Evolutionary conservation across 2,329 filamentous ascomycete genomes (phyloP).

Genomic region (Cytospora paraplurivora): DNA sequence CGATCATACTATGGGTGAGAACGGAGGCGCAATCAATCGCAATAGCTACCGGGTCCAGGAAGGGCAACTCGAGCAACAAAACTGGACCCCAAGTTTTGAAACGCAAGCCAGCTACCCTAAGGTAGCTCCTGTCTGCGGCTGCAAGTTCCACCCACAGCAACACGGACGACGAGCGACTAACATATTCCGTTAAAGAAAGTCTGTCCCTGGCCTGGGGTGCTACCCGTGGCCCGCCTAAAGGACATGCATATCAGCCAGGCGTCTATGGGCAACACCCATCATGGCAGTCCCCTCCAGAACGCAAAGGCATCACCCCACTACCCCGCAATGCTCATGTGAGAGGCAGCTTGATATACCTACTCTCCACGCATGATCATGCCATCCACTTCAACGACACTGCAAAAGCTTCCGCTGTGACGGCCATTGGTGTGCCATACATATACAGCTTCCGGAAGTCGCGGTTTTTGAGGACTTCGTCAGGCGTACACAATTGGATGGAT

Average conservation of each 20-base stretch:
- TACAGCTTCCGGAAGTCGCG: not conserved
- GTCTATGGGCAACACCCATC: not conserved
- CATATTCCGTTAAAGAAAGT: not conserved
- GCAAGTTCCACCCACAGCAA: conserved; percentile 3
- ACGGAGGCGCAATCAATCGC: not conserved
- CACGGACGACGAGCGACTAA: not conserved
- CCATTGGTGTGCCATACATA: not conserved
- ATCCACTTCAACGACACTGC: not conserved
- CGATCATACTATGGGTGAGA: not conserved
- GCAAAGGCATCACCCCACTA: not conserved
- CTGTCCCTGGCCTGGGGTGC: too few species aligned
- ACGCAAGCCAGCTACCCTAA: not conserved
- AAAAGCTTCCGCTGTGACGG: not conserved
- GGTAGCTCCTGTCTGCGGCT: not conserved
- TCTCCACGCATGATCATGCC: not conserved
- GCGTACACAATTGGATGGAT: too few species aligned
- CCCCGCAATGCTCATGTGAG: conserved; percentile 1
- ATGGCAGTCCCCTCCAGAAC: not conserved
- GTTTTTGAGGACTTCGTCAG: too few species aligned
- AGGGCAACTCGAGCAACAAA: not conserved
- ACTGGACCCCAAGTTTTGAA: not conserved
- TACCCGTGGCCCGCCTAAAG: too few species aligned
- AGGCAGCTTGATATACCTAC: not conserved
- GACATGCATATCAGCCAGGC: not conserved
- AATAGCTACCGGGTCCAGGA: not conserved